Evolutionary conservation across 805 yeast genomes (phyloP), one percentile per base, ranked within the genome.

Genomic region (Yarrowia porcina): DNA sequence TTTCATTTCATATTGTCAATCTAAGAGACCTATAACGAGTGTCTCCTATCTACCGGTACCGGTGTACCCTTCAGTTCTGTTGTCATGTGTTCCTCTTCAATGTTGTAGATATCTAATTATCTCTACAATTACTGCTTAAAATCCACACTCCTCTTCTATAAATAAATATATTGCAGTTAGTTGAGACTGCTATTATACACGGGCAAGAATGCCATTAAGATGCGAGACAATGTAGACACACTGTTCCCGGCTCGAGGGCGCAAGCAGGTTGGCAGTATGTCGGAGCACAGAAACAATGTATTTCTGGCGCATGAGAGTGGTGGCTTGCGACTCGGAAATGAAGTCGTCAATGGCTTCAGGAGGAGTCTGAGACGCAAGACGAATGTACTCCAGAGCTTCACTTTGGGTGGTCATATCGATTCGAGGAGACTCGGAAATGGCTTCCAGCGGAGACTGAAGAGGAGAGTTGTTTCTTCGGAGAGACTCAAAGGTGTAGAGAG

Each of bases 401-500:
- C 30, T 13, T 28, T 39, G 36, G 12, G 47, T 56, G n/a, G 8
- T 39, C 4, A 25, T 25, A 8, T 39, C 49, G 13, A 18, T 25
- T 7, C 18, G 49, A 4, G 49, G 49, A 4, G 61, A 56, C 57
- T 60, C 63, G 44, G 61, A 23, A 18, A 57, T 57, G 15, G 50
- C n/a, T 39, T 32, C 56, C 38, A 49, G 56, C 6, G 56, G 56
- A 9, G 56, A 49, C 39, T 49, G 56, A 1, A 49, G 27, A 1
- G 56, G 56, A 13, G 30, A 30, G 20, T 25, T 13, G 13, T 18
- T 5, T 15, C 49, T 47, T 12, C 60, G 49, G 7, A 44, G 56
- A 15, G 44, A 61, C 52, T 70, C 73, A 44, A 67, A 70, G 10
- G 72, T 68, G 71, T 72, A 71, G 7, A 70, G 64, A 7, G 73